These are phyloP conservation scores for Dactylellina sp. DNA, from an alignment of 2,329 filamentous ascomycete species.

Conservation along the genomic window DNA sequence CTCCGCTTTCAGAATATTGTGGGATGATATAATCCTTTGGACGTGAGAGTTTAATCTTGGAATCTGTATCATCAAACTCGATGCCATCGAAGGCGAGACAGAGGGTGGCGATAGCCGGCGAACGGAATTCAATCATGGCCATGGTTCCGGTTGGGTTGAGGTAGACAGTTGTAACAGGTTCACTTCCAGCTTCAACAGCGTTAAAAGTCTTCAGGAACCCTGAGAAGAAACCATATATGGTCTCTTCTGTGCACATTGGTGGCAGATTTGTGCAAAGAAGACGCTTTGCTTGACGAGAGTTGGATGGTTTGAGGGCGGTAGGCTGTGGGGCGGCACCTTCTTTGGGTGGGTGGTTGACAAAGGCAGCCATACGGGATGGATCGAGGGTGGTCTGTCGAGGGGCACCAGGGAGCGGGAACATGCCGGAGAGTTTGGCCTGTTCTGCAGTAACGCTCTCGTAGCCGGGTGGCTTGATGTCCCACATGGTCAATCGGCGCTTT, in stretches of 20 bases:
- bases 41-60: conserved; percentile 58
- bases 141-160: conserved; percentile 82
- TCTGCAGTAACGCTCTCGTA: conserved; percentile 99
- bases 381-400: conserved; percentile 96
- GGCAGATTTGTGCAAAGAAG: conserved; percentile 89
- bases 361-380: conserved; percentile 89
- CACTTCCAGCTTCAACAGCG: conserved; percentile 86
- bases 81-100: conserved; percentile 91
- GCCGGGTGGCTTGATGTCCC: conserved; percentile 98
- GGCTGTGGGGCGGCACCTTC: conserved; percentile 70
- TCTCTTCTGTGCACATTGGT: conserved; percentile 77
- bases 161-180: conserved; percentile 76
- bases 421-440: conserved; percentile 94
- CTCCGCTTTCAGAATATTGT: conserved; percentile 87
- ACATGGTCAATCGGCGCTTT: conserved; percentile 94
- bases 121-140: conserved; percentile 91
- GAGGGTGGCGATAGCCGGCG: conserved; percentile 86
- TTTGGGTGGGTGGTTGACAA: conserved; percentile 90
- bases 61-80: conserved; percentile 77
- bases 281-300: conserved; percentile 93
- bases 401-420: conserved; percentile 97
- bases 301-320: conserved; percentile 87
- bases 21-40: conserved; percentile 75
- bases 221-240: conserved; percentile 88
- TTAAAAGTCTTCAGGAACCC: conserved; percentile 97